A percentile compares a stretch with the other conserved stretches of the same genome.
Evolutionary conservation across 225 moss, liverwort and hornwort species (phyloP).

Genomic region (Physcomitrellopsis africana): DNA sequence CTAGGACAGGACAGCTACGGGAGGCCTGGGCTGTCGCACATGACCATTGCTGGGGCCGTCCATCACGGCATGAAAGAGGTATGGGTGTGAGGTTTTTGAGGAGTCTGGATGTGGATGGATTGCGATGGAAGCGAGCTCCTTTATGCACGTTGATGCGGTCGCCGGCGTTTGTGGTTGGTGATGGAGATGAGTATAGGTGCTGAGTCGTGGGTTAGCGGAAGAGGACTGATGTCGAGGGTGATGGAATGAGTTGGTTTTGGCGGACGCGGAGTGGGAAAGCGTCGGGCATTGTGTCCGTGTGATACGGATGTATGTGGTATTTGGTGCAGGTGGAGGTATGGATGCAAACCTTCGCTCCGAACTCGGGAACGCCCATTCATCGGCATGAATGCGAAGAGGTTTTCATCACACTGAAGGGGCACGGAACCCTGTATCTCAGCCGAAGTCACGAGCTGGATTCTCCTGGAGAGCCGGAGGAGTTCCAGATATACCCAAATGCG

Average conservation of each 20-base stretch:
- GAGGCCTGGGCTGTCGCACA: slow-evolving; percentile 68
- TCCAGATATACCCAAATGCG: slow-evolving; percentile 55
- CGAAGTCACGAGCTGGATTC: slow-evolving; percentile 25
- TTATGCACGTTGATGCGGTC: neutral
- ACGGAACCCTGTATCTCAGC: slow-evolving; percentile 65
- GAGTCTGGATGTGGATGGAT: neutral
- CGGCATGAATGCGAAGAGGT: slow-evolving; percentile 77
- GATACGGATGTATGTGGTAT: slow-evolving; percentile 1
- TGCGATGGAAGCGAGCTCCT: neutral
- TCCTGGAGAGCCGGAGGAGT: slow-evolving; percentile 60
- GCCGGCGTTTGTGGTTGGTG: neutral
- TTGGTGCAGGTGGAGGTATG: slow-evolving; percentile 65
- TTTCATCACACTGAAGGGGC: slow-evolving; percentile 68
- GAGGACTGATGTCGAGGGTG: neutral
- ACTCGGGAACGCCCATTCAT: slow-evolving; percentile 76
- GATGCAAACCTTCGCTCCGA: slow-evolving; percentile 50
- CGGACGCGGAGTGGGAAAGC: neutral
- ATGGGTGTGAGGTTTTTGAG: neutral
- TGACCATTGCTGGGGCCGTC: slow-evolving; percentile 71
- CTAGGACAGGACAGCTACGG: slow-evolving; percentile 61
- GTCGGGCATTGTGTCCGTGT: neutral
- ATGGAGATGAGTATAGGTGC: neutral
- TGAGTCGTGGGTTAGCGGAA: neutral
- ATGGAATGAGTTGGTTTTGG: neutral
- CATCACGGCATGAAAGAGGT: slow-evolving; percentile 80